phyloP scores from a whole-genome alignment of 2,329 filamentous ascomycete genomes.

The Colletotrichum liaoningense region DNA sequence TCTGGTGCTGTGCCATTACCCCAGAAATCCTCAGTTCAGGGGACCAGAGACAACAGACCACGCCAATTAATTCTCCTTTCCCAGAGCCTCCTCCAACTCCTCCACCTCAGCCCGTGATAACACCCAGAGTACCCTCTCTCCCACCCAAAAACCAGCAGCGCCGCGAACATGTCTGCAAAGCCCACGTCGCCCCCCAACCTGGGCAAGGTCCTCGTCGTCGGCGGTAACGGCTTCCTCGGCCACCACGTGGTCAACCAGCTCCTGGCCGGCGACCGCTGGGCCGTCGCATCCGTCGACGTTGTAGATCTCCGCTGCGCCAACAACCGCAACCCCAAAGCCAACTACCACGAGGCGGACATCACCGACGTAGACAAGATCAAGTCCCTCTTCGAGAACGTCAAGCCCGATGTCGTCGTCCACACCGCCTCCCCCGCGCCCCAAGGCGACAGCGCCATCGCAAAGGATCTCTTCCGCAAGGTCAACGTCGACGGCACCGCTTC shows the following conservation, averaged over 20 bases:
- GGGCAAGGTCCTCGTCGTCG: constrained; percentile 81
- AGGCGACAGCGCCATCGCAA: constrained; percentile 60
- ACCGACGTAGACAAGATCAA: constrained; percentile 72
- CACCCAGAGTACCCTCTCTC: constrained; percentile 1
- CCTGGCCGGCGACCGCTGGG: constrained; percentile 59
- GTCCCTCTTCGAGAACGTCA: constrained; percentile 71
- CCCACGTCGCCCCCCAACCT: constrained; percentile 51
- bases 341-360: constrained; percentile 83
- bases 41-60: constrained; percentile 6
- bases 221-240: constrained; percentile 87
- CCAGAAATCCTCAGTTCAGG: constrained; percentile 12
- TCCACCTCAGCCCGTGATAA: not conserved
- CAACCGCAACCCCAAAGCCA: constrained; percentile 71
- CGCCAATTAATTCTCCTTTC: constrained; percentile 1
- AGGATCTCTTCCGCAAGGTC: constrained; percentile 79
- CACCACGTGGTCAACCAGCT: constrained; percentile 84
- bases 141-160: not conserved
- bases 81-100: not conserved
- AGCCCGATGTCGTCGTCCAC: constrained; percentile 89
- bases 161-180: constrained; percentile 43
- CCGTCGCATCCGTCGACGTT: constrained; percentile 69
- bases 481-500: constrained; percentile 89
- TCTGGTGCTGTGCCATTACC: constrained; percentile 10
- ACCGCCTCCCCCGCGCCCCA: constrained; percentile 80
- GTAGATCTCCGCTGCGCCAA: constrained; percentile 78